Evolutionary conservation across 495 filamentous ascomycete species (phyloP).

Genomic region (Xylaria flabelliformis): DNA sequence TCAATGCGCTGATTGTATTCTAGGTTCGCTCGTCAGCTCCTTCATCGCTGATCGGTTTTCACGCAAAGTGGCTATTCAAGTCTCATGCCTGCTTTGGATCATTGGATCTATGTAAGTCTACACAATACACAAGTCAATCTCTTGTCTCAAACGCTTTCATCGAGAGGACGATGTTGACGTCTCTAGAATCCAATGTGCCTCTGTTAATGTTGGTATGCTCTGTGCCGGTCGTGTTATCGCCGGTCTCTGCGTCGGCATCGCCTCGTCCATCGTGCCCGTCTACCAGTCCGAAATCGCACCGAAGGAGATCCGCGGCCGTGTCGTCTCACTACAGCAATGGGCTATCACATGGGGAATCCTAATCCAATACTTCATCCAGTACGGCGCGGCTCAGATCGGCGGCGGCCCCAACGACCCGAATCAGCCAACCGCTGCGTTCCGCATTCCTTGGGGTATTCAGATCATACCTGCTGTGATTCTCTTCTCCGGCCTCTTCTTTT

Average conservation of each 20-base stretch:
- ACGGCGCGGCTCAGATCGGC: conserved; percentile 67
- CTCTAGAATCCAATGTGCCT: conserved; percentile 61
- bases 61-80: conserved; percentile 72
- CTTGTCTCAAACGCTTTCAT: not conserved
- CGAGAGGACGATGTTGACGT: not conserved
- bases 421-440: conserved; percentile 66
- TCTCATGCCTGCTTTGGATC: conserved; percentile 75
- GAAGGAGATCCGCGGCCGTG: conserved; percentile 77
- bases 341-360: conserved; percentile 77
- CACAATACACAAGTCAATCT: not conserved
- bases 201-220: conserved; percentile 67
- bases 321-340: conserved; percentile 78
- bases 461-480: conserved; percentile 72
- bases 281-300: conserved; percentile 82
- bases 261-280: conserved; percentile 75
- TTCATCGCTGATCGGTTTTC: conserved; percentile 73
- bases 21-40: conserved; percentile 64
- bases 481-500: conserved; percentile 70
- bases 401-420: conserved; percentile 64
- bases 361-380: conserved; percentile 75
- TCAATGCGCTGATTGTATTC: not conserved
- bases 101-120: conserved; percentile 62
- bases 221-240: conserved; percentile 72
- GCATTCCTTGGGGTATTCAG: conserved; percentile 78
- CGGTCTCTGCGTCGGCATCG: conserved; percentile 77